phyloP scores from a whole-genome alignment of 2,329 filamentous ascomycete genomes.

The Colletotrichum viniferum region DNA sequence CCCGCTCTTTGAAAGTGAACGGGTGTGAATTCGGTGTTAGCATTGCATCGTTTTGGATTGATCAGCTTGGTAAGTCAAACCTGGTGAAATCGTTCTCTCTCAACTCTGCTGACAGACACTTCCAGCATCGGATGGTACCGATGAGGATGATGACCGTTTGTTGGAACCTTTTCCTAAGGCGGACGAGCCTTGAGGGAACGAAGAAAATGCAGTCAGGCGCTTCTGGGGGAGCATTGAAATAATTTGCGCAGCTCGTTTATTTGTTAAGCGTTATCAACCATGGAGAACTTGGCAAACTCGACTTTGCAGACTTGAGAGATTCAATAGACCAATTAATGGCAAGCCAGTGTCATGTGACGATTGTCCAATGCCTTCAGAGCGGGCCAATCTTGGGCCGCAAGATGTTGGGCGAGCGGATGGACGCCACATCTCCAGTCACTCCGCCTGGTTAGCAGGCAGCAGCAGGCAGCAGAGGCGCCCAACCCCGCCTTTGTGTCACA shows the following conservation, averaged over 20 bases:
- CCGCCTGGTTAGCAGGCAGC: neutral
- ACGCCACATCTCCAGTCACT: neutral
- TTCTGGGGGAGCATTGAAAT: neutral
- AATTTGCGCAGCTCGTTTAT: neutral
- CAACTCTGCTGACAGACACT: neutral
- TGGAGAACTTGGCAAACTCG: neutral
- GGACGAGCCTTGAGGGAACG: neutral
- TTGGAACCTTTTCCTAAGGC: neutral
- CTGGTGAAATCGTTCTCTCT: too few relatives aligned
- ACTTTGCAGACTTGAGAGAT: neutral
- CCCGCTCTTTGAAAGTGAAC: neutral
- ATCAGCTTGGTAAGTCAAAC: neutral
- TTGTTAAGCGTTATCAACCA: too few relatives aligned
- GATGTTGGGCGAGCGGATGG: neutral
- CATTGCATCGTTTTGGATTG: neutral
- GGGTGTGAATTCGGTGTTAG: neutral
- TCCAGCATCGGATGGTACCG: neutral
- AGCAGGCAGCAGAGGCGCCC: neutral
- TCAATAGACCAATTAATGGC: neutral
- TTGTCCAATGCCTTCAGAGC: neutral
- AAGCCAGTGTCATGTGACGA: neutral
- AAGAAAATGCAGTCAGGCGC: neutral
- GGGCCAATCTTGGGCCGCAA: neutral
- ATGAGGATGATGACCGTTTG: neutral
- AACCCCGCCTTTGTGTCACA: conserved; percentile 7